These are phyloP conservation scores for Chrysoporthe cubensis DNA, from an alignment of 2,329 filamentous ascomycete species.

Conservation along the genomic window DNA sequence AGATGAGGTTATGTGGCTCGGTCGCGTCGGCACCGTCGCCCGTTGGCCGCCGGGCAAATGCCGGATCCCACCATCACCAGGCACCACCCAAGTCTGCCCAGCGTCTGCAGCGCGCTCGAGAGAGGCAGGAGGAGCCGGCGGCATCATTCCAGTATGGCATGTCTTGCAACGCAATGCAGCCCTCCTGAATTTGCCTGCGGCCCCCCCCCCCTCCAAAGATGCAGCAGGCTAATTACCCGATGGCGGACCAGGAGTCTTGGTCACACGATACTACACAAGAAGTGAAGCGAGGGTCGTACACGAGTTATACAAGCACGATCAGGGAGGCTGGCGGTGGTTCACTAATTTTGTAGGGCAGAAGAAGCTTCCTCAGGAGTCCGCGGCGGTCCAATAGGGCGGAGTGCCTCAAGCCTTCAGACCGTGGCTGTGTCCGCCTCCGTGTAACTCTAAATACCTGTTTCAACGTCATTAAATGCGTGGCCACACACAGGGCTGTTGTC, in stretches of 20 bases:
- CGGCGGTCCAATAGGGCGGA: neutral
- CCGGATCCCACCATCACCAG: neutral
- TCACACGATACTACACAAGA: neutral
- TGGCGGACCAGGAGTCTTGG: neutral
- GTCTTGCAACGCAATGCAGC: neutral
- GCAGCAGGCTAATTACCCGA: neutral
- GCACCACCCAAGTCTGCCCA: too few species aligned
- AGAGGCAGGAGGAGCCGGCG: neutral
- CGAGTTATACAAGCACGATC: neutral
- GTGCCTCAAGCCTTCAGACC: neutral
- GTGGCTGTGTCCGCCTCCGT: conserved; percentile 5
- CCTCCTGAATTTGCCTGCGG: neutral
- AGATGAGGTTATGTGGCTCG: neutral
- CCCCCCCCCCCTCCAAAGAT: neutral
- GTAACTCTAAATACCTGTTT: conserved; percentile 2
- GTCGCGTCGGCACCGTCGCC: neutral
- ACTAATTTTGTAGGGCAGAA: neutral
- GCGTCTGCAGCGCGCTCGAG: neutral
- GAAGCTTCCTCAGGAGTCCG: neutral
- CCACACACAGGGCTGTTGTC: conserved; percentile 1
- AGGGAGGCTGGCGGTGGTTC: neutral
- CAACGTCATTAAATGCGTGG: neutral
- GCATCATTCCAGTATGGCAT: neutral
- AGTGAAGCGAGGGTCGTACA: neutral
- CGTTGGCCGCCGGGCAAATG: neutral